Base-by-base conservation (phyloP, 2,329 filamentous ascomycete species). In the Leptoxyphium fumago region DNA sequence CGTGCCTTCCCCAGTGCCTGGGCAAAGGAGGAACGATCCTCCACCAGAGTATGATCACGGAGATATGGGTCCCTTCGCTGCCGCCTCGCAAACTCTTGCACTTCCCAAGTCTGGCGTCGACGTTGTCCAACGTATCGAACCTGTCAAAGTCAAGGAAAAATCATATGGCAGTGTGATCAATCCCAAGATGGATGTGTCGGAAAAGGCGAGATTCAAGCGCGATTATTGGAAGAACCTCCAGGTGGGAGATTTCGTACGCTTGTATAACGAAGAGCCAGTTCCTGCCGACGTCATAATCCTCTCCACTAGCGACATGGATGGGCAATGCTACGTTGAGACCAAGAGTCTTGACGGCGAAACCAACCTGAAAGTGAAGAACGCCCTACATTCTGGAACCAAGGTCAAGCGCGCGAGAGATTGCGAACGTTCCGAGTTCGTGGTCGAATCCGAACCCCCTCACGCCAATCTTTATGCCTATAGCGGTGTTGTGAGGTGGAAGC, bases 291-390 rank as follows among this genome's bases (percentile, higher is more conserved):
- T 98, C 40, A 81, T 96, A 40, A 83, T 98, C 38, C 67, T 98
- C 18, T 84, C 91, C 2, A 96, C 91, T 0, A 94, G 91, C 2
- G 91, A 96, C 55, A 75, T 82, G 1, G 91, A 98, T 55, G 91
- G 91, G 42, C 85, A 85, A 32, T 98, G 91, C 64, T 98, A 95
- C 55, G 83, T 98, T 17, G 91, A 98, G 65, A 98, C 91, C 2
- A 98, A 96, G 70, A 96, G 94, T 60, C 62, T 98, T 69, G 91
- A 98, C 57, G 91, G 91, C 42, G 91, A 98, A 66, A 98, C 91
- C 2, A 98, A 98, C 56, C 68, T 98, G 49, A 98, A 98, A 64
- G 87, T 95, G 48, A 82, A 91, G 46, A 84, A 89, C 57, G 86
- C 91, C 15, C 73, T 98, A 38, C 84, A 89, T 50, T 91, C 85